Conservation (phyloP, 345 rosid genomes). For the Citrus glauca region DNA sequence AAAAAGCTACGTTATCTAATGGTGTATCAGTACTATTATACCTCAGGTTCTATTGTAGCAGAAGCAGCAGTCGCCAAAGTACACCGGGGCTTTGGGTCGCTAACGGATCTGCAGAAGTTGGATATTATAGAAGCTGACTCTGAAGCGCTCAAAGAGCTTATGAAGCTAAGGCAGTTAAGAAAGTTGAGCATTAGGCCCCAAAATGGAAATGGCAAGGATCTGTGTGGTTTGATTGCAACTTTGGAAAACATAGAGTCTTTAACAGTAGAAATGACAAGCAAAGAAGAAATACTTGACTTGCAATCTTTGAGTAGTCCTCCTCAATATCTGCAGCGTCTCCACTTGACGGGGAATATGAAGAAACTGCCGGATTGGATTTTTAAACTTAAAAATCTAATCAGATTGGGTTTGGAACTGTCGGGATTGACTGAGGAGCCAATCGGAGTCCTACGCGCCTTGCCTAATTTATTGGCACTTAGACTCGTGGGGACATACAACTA, state of each 20-base stretch:
- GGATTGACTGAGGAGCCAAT: not conserved
- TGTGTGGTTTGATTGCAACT: constrained; percentile 5
- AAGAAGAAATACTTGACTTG: not conserved
- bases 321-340: too few relatives aligned
- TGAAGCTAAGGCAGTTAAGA: not conserved
- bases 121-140: too few relatives aligned
- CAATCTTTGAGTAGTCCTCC: not conserved
- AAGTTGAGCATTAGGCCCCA: constrained; percentile 7
- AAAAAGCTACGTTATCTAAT: not conserved
- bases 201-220: not conserved
- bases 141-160: not conserved
- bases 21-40: not conserved
- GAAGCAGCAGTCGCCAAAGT: not conserved
- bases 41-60: accelerated
- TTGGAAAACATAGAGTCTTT: constrained; percentile 6
- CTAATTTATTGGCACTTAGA: not conserved
- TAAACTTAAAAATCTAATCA: not conserved
- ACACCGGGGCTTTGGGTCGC: not conserved
- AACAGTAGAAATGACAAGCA: not conserved
- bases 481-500: not conserved
- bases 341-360: not conserved
- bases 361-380: constrained; percentile 9
- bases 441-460: not conserved
- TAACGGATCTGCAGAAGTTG: not conserved
- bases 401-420: not conserved